A percentile compares a stretch with the other conserved stretches of the same genome.
phyloP scores from a whole-genome alignment of 495 filamentous ascomycete species.

The Penicillium canescens region DNA sequence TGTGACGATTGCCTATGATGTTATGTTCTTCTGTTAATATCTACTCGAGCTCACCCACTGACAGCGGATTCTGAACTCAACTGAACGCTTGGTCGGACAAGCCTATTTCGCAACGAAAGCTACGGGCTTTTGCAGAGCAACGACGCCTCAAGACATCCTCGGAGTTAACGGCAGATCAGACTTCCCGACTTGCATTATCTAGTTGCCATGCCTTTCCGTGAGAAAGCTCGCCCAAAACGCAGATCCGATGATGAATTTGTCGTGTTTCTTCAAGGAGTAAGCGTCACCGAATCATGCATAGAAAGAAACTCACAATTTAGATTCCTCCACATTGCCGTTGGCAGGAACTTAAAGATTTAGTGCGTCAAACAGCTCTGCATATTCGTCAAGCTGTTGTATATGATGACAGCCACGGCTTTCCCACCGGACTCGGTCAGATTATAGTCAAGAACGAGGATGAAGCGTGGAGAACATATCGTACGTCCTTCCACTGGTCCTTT shows the following conservation, averaged over 20 bases:
- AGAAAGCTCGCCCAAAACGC: slow-evolving; percentile 36
- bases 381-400: slow-evolving; percentile 52
- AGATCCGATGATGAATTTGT: slow-evolving; percentile 48
- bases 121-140: slow-evolving; percentile 5
- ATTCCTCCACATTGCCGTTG: slow-evolving; percentile 49
- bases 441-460: slow-evolving; percentile 52
- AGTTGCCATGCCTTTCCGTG: slow-evolving; percentile 32
- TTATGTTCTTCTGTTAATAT: neutral
- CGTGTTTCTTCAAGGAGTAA: slow-evolving; percentile 48
- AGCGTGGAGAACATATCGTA: slow-evolving; percentile 49
- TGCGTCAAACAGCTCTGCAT: slow-evolving; percentile 48
- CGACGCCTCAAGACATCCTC: neutral
- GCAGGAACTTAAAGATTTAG: slow-evolving; percentile 51
- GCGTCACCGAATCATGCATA: neutral
- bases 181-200: neutral
- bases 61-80: slow-evolving; percentile 11
- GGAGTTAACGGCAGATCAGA: neutral
- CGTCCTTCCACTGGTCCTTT: slow-evolving; percentile 5
- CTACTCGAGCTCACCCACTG: neutral
- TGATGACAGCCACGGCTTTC: slow-evolving; percentile 46
- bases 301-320: slow-evolving; percentile 24
- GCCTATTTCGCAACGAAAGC: slow-evolving; percentile 19
- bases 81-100: slow-evolving; percentile 17
- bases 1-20: neutral
- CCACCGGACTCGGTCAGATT: slow-evolving; percentile 48